These are phyloP conservation scores for Sungouiozyma ichnusensis DNA, from an alignment of 805 yeast genomes.

Conservation along the genomic window DNA sequence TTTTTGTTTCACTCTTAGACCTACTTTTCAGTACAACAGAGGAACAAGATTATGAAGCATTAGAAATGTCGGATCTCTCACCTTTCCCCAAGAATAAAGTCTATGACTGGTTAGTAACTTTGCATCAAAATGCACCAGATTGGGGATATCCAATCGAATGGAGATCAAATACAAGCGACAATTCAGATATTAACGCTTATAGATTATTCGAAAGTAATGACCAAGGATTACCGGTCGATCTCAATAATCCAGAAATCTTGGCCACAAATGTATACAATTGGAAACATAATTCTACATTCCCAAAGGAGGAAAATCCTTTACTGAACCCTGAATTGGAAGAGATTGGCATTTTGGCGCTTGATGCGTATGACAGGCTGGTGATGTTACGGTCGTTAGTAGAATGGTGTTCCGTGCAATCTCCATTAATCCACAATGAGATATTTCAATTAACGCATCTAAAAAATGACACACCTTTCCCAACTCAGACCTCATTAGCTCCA, in stretches of 20 bases:
- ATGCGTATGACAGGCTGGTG: conserved; percentile 12
- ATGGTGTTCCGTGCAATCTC: conserved; percentile 17
- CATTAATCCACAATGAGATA: conserved; percentile 14
- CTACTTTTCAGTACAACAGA: conserved; percentile 8
- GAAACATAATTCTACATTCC: conserved; percentile 5
- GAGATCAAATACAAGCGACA: conserved; percentile 6
- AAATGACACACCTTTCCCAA: conserved; percentile 17
- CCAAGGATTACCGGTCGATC: conserved; percentile 9
- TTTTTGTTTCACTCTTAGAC: conserved; percentile 14
- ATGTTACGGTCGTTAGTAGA: conserved; percentile 11
- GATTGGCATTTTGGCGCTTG: conserved; percentile 13
- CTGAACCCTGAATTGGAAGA: conserved; percentile 10
- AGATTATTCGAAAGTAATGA: conserved; percentile 9
- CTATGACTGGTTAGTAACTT: conserved; percentile 6
- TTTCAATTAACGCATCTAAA: conserved; percentile 16
- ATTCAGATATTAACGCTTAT: not conserved
- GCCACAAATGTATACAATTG: conserved; percentile 12
- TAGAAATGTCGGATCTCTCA: conserved; percentile 7
- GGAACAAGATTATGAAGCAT: conserved; percentile 12
- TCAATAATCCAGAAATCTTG: conserved; percentile 11
- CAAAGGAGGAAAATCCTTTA: conserved; percentile 11
- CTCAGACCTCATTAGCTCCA: conserved; percentile 18
- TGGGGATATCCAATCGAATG: conserved; percentile 25
- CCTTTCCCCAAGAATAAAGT: conserved; percentile 8
- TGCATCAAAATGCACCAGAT: conserved; percentile 9